Base-by-base conservation (phyloP, 306 rosid genomes). In the Arachis stenosperma region DNA sequence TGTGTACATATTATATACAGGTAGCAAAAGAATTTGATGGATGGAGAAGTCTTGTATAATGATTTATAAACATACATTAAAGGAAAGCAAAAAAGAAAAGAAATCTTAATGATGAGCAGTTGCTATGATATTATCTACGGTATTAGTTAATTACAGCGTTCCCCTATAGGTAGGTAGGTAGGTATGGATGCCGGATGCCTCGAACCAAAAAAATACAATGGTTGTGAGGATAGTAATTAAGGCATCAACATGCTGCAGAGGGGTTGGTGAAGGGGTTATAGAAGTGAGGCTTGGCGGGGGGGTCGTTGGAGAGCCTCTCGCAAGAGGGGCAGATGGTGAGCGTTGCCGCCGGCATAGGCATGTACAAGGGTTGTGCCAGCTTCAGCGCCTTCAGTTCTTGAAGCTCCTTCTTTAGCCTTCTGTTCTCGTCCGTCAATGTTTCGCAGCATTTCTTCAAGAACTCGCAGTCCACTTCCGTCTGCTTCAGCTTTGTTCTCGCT, bases 401-500 rank as follows among this genome's bases (percentile, higher is more conserved):
- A 0, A 94, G 48, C 72, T 94, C 99, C 70, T 89, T 94, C 75
- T 88, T 94, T 7, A 94, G 81, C 80, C 90, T 82, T 60, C 89
- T 78, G 73, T 94, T 94, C 79, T 94, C 99, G n/a, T 91, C 96
- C 3, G 93, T 94, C 71, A 94, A 77, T 1, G 92, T 85, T 71
- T 89, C 97, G 13, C 97, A 94, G 42, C 99, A 91, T 78, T 94
- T 91, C 90, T 94, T 94, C 59, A 94, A 79, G 61, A 89, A 85
- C 74, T 94, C 99, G 44, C 92, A 94, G 40, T 94, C 97, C 63
- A 91, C 91, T 73, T 94, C 99, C 2, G 99, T 94, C 75, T 94
- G 99, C 85, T 94, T 94, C 72, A 94, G 88, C 85, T 94, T 94
- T 56, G 99, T 94, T 82, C 99, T 88, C 54, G 99, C 99, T 81